phyloP scores from a whole-genome alignment of 148 eudicot genomes.

The Talinum fruticosum region DNA sequence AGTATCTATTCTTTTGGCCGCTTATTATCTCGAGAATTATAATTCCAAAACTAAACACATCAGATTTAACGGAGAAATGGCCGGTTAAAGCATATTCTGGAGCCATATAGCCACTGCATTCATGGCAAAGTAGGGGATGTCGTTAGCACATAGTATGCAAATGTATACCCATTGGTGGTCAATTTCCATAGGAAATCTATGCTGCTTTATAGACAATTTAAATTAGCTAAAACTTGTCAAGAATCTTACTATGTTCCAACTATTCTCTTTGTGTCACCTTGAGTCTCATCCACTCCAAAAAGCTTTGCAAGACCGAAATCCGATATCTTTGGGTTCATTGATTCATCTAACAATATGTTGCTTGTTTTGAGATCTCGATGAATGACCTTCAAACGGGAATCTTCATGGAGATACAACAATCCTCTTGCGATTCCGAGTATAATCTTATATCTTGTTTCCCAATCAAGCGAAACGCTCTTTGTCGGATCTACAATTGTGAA shows the following conservation, averaged over 20 bases:
- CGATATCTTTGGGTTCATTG: conserved; percentile 40
- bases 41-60: conserved; percentile 42
- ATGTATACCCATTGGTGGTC: no score
- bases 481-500: no score
- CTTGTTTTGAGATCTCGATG: conserved; percentile 47
- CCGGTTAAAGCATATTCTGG: no score
- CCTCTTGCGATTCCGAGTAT: conserved; percentile 27
- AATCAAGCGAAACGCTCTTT: no score
- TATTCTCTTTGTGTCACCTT: conserved; percentile 1
- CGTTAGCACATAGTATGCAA: no score
- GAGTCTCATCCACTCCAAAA: conserved; percentile 10
- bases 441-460: conserved; percentile 24
- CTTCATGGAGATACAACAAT: conserved; percentile 32
- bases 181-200: no score
- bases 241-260: conserved; percentile 38
- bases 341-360: conserved; percentile 35
- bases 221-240: no score
- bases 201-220: no score
- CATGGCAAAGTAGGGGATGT: no score
- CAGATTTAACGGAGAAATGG: no score
- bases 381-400: conserved; percentile 39
- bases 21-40: conserved; percentile 32
- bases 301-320: conserved; percentile 15
- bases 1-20: conserved; percentile 21
- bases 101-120: no score